Percentiles rank a stretch among this genome's conserved stretches.
phyloP scores from a whole-genome alignment of 2,329 filamentous ascomycete species.

The Phaeosphaeria sp. region DNA sequence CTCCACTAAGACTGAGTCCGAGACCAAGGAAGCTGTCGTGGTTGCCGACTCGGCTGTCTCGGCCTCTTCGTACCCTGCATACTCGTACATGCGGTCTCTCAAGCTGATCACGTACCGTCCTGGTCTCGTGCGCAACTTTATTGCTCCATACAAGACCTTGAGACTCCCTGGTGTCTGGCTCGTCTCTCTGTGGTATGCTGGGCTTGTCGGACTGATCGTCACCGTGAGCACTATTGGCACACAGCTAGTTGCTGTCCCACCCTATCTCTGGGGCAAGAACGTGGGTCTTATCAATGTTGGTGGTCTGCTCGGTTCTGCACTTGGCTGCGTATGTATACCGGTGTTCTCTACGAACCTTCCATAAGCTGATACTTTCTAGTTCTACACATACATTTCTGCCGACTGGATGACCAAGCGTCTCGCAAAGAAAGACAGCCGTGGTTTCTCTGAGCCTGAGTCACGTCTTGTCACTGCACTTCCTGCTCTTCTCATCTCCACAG shows the following conservation, averaged over 20 bases:
- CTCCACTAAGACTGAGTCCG: constrained; percentile 18
- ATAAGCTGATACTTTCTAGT: background rate
- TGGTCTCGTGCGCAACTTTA: constrained; percentile 42
- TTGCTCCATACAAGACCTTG: constrained; percentile 47
- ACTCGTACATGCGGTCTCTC: constrained; percentile 47
- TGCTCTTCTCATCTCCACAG: constrained; percentile 45
- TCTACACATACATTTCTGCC: constrained; percentile 47
- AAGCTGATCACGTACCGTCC: constrained; percentile 45
- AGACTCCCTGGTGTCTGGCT: constrained; percentile 52
- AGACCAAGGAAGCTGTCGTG: constrained; percentile 23
- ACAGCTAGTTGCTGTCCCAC: constrained; percentile 47
- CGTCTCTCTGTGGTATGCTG: constrained; percentile 52
- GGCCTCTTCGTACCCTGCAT: constrained; percentile 29
- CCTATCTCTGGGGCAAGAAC: constrained; percentile 51
- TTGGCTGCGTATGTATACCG: constrained; percentile 37
- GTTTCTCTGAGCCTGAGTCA: constrained; percentile 50
- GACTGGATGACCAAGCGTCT: constrained; percentile 48
- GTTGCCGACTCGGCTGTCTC: constrained; percentile 10
- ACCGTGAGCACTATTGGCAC: constrained; percentile 48
- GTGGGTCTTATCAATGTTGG: constrained; percentile 50
- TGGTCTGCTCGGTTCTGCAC: constrained; percentile 44
- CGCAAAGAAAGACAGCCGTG: constrained; percentile 45
- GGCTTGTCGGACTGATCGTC: constrained; percentile 51
- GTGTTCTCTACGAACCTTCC: background rate
- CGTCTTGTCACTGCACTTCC: constrained; percentile 50